These are phyloP conservation scores for Ophiocordyceps camponoti-saundersi DNA, from an alignment of 2,329 filamentous ascomycete genomes.

Conservation along the genomic window DNA sequence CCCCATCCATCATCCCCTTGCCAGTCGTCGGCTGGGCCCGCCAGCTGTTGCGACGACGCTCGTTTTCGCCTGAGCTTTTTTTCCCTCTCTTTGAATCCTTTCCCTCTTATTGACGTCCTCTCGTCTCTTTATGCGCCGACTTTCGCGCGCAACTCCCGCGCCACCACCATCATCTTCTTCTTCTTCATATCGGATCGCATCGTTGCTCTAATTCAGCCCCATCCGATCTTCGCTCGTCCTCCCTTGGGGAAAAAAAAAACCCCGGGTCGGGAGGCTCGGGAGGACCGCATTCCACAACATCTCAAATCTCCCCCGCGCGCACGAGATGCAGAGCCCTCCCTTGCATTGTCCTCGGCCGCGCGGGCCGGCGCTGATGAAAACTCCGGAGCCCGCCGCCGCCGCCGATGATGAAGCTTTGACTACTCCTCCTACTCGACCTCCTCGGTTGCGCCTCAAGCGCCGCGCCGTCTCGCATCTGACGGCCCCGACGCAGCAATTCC, in stretches of 20 bases:
- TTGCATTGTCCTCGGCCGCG: slow-evolving; percentile 28
- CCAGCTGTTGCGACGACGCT: neutral
- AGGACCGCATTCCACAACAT: neutral
- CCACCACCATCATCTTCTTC: neutral
- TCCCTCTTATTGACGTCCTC: neutral
- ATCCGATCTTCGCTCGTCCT: too few relatives aligned
- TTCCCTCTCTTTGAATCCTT: too few relatives aligned
- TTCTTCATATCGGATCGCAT: neutral
- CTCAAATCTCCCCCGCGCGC: neutral
- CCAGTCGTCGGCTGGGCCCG: neutral
- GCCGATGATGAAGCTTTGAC: slow-evolving; percentile 18
- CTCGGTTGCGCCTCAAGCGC: slow-evolving; percentile 36
- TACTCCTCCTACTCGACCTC: slow-evolving; percentile 34
- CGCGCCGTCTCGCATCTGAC: slow-evolving; percentile 33
- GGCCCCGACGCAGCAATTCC: slow-evolving; percentile 46
- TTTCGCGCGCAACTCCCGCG: neutral
- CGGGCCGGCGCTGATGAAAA: slow-evolving; percentile 26
- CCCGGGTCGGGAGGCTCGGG: neutral
- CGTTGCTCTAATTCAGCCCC: neutral
- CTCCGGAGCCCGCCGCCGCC: slow-evolving; percentile 30
- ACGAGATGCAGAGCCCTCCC: slow-evolving; percentile 16
- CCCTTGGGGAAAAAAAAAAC: neutral
- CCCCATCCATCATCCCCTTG: too few relatives aligned
- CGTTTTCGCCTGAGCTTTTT: too few relatives aligned
- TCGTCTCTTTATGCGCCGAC: neutral